Evolutionary conservation across 2,329 filamentous ascomycete species (phyloP).

Genomic region (Cyanodermella asteris): DNA sequence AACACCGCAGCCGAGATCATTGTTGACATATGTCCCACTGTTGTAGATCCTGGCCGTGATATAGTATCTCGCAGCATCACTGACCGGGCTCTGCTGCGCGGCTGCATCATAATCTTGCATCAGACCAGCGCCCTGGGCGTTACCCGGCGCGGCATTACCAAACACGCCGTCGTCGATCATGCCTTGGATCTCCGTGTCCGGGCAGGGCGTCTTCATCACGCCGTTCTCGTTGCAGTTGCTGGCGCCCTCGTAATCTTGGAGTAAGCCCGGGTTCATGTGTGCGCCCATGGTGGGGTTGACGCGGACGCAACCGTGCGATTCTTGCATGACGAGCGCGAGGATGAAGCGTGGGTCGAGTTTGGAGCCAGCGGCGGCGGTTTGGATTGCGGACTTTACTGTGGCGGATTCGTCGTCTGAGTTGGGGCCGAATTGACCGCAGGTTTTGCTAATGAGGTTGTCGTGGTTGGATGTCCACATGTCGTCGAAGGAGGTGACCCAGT

Average conservation of each 20-base stretch:
- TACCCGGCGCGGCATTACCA: too few species aligned
- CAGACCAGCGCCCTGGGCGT: constrained; percentile 21
- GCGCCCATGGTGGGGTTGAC: constrained; percentile 20
- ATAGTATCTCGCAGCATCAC: constrained; percentile 21
- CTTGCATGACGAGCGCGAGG: constrained; percentile 15
- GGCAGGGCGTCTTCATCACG: constrained; percentile 18
- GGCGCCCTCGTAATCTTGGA: constrained; percentile 22
- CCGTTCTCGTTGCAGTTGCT: constrained; percentile 17
- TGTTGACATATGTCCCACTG: too few species aligned
- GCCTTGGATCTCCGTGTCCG: constrained; percentile 12
- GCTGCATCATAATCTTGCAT: constrained; percentile 16
- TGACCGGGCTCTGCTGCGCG: too few species aligned
- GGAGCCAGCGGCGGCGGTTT: constrained; percentile 8
- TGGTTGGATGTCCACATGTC: constrained; percentile 12
- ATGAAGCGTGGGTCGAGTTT: constrained; percentile 14
- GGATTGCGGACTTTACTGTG: constrained; percentile 9
- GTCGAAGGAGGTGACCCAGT: constrained; percentile 12
- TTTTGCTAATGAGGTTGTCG: constrained; percentile 5
- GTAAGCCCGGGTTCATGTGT: constrained; percentile 23
- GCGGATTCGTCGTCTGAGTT: constrained; percentile 6
- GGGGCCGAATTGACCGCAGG: constrained; percentile 7
- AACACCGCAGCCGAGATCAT: constrained; percentile 20
- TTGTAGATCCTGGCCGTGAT: constrained; percentile 29
- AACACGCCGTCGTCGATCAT: constrained; percentile 19
- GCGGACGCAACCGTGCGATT: constrained; percentile 24